Evolutionary conservation across 305 asterid species (phyloP).

Genomic region (Fraxinus dipetala): DNA sequence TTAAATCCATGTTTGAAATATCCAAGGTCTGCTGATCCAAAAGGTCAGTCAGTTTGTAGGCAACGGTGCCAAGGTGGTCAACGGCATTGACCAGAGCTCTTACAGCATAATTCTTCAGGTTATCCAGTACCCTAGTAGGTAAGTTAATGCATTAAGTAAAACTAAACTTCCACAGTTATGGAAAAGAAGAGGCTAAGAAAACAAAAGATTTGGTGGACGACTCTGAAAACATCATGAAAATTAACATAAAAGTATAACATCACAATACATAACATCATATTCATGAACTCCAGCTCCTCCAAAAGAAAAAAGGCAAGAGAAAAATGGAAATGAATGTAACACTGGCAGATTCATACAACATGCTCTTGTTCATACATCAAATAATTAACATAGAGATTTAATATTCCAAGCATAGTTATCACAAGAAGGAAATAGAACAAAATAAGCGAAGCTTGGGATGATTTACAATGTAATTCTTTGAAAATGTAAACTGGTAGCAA

Average conservation of each 20-base stretch:
- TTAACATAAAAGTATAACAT: not conserved
- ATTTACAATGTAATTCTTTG: not conserved
- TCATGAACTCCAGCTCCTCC: not conserved
- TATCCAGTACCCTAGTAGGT: conserved; percentile 74
- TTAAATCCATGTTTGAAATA: conserved; percentile 63
- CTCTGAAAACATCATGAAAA: not conserved
- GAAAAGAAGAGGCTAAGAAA: not conserved
- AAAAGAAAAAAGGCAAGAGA: not conserved
- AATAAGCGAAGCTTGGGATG: not conserved
- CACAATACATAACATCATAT: not conserved
- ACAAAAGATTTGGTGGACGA: not conserved
- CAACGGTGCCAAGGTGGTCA: conserved; percentile 98
- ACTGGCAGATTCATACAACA: not conserved
- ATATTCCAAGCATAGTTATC: not conserved
- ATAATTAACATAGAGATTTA: not conserved
- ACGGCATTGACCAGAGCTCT: conserved; percentile 96
- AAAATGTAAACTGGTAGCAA: not conserved
- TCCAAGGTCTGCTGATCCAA: conserved; percentile 76
- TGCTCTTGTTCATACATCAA: not conserved
- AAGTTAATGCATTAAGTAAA: conserved; percentile 12
- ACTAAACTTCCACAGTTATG: not conserved
- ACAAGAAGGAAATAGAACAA: not conserved
- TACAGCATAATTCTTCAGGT: conserved; percentile 84
- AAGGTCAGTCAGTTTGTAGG: conserved; percentile 82
- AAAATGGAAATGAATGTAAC: not conserved